Base-by-base conservation (phyloP, 1,284 basidiomycete species). In the Sanghuangporus sanghuang region DNA sequence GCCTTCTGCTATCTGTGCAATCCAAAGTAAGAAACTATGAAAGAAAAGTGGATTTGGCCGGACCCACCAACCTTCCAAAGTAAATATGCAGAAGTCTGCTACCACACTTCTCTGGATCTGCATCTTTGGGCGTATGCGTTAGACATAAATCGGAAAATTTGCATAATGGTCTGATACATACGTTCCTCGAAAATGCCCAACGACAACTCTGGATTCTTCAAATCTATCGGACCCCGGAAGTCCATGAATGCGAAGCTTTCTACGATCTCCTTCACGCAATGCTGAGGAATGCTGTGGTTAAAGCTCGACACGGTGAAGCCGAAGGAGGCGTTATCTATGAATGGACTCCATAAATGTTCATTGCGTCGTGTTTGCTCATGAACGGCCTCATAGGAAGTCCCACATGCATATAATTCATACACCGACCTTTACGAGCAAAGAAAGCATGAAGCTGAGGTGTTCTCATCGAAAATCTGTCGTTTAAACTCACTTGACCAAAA, bases 141-240 rank as follows among this genome's bases (percentile, higher is more conserved):
- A 53, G 56, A 40, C 38, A 57, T n/a, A 21, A 12, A 48, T 18
- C 39, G 53, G 40, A 60, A 54, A 27, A 18, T 4, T 23, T 48
- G 3, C 16, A n/a, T 36, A 6, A 59, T 4, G 49, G 1, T 36
- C 9, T 3, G 14, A 5, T 42, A 42, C 85, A 66, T 67, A 93
- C 95, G 98, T 78, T 99, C 97, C 78, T 99, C 96, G 67, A 92
- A 92, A 44, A 92, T 86, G 3, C 87, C 85, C 61, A 96, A 79
- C 32, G 85, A 84, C 39, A 96, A 83, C 42, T 95, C 85, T 0
- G 97, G 92, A 39, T 81, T 81, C 67, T 88, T 89, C 82, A 99
- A 85, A 64, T 92, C 85, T 68, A 98, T 94, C 67, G 84, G 84
- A 5, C 96, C 96, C 65, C 82, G 73, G 66, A 96, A 87, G 23